A percentile compares a stretch with the other conserved stretches of the same genome.
Evolutionary conservation across 2,329 filamentous ascomycete genomes (phyloP).

Genomic region (Fusarium sp.): DNA sequence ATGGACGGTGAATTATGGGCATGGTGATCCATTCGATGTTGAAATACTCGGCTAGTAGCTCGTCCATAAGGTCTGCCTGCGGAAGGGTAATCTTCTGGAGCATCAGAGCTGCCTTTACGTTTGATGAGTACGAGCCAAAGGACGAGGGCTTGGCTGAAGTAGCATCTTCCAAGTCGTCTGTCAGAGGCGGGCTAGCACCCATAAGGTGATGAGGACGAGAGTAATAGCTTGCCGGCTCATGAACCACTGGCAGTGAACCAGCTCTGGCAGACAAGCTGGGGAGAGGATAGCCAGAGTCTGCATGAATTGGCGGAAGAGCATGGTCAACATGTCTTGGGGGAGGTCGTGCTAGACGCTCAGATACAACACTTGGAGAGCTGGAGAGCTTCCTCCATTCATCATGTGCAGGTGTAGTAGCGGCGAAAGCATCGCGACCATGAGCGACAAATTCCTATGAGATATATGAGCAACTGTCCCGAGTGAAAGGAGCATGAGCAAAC

Average conservation of each 20-base stretch:
- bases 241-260: slow-evolving; percentile 33
- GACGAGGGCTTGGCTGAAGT: slow-evolving; percentile 39
- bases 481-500: slow-evolving; percentile 1
- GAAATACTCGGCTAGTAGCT: slow-evolving; percentile 45
- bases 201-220: slow-evolving; percentile 35
- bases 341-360: slow-evolving; percentile 34
- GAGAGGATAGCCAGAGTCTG: slow-evolving; percentile 33
- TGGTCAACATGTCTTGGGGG: slow-evolving; percentile 35
- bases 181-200: slow-evolving; percentile 46
- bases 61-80: slow-evolving; percentile 46
- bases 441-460: slow-evolving; percentile 31
- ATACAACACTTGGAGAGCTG: slow-evolving; percentile 33
- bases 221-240: slow-evolving; percentile 40
- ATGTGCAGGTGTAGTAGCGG: slow-evolving; percentile 35
- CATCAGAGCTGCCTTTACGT: slow-evolving; percentile 46
- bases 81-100: slow-evolving; percentile 47
- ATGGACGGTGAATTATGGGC: slow-evolving; percentile 43
- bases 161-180: slow-evolving; percentile 47
- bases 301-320: slow-evolving; percentile 40
- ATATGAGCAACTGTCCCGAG: slow-evolving; percentile 9
- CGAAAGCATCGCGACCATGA: slow-evolving; percentile 30
- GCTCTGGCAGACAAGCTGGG: slow-evolving; percentile 26
- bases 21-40: slow-evolving; percentile 45
- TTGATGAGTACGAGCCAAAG: slow-evolving; percentile 48
- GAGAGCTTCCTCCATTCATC: slow-evolving; percentile 44